These are phyloP conservation scores for Podospora tetraspora DNA, from an alignment of 495 filamentous ascomycete species.

Conservation along the genomic window DNA sequence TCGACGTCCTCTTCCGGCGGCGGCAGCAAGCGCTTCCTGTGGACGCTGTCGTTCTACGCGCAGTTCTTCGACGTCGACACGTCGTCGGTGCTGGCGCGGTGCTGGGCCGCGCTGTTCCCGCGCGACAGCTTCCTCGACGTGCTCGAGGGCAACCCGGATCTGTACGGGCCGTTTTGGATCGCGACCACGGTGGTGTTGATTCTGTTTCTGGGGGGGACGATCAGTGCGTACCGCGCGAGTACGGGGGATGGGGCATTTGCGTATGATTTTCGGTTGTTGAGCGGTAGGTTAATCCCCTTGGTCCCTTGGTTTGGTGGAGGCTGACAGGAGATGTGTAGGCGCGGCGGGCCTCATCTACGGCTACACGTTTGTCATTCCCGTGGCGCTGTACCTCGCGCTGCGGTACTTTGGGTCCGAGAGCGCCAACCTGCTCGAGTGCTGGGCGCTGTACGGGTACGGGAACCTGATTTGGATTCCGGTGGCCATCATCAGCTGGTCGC, in stretches of 20 bases:
- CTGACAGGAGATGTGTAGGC: conserved; percentile 40
- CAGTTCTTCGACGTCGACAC: conserved; percentile 99
- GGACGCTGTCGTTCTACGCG: conserved; percentile 88
- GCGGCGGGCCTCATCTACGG: conserved; percentile 89
- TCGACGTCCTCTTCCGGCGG: conserved; percentile 39
- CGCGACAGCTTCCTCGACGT: conserved; percentile 93
- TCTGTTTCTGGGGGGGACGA: conserved; percentile 89
- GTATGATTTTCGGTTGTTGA: conserved; percentile 85
- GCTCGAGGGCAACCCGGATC: conserved; percentile 91
- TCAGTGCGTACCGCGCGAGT: conserved; percentile 73
- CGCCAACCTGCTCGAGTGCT: conserved; percentile 87
- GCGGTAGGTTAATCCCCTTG: too few species aligned
- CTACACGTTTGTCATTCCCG: conserved; percentile 79
- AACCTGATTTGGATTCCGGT: conserved; percentile 97
- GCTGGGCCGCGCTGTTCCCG: conserved; percentile 78
- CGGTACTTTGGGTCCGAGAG: conserved; percentile 89
- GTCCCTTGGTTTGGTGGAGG: background rate
- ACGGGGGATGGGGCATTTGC: conserved; percentile 44
- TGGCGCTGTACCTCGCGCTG: conserved; percentile 79
- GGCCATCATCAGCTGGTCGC: conserved; percentile 84
- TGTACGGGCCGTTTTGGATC: conserved; percentile 96
- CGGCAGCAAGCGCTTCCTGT: conserved; percentile 72
- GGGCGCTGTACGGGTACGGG: conserved; percentile 88
- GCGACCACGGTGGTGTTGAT: conserved; percentile 96
- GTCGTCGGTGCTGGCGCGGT: conserved; percentile 74